Percentiles rank a stretch among this genome's conserved stretches.
Conservation (phyloP, 192 early-diverging fungal species). For the Bifiguratus adelaidae region DNA sequence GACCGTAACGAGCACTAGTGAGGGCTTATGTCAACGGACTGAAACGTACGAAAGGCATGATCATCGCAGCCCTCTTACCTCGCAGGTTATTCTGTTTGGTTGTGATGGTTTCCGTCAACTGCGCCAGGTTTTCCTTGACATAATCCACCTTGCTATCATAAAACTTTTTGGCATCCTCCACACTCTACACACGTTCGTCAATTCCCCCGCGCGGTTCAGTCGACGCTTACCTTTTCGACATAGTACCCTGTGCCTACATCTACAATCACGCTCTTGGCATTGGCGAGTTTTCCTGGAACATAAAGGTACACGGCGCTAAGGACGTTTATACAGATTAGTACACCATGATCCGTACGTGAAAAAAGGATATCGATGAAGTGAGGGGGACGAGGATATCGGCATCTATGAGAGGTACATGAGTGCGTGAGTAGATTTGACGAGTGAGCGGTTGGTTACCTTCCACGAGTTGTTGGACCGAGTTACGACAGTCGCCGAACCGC, state of each 20-base stretch:
- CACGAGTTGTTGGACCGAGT: constrained; percentile 40
- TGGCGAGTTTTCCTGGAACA: constrained; percentile 77
- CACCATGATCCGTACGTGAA: constrained; percentile 13
- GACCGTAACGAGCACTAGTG: too few relatives aligned
- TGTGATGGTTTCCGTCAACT: constrained; percentile 70
- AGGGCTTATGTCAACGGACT: too few relatives aligned
- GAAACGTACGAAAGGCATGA: too few relatives aligned
- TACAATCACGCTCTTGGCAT: constrained; percentile 79
- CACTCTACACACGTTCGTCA: too few relatives aligned
- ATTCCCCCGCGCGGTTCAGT: neutral
- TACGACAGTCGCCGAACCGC: constrained; percentile 76
- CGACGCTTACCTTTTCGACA: constrained; percentile 69
- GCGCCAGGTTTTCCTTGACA: constrained; percentile 70
- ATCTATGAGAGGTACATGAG: constrained; percentile 11
- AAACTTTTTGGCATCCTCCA: constrained; percentile 75
- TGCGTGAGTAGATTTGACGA: neutral
- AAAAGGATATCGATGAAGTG: constrained; percentile 56
- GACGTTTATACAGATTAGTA: constrained; percentile 6
- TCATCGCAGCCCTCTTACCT: too few relatives aligned
- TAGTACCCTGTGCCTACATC: constrained; percentile 97
- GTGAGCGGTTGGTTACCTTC: neutral
- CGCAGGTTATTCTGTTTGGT: constrained; percentile 65
- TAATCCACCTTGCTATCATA: constrained; percentile 77
- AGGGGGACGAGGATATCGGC: constrained; percentile 68
- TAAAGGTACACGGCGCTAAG: constrained; percentile 28